Evolutionary conservation across 75 land plant species (phyloP).

Genomic region (Pinus albicaulis): DNA sequence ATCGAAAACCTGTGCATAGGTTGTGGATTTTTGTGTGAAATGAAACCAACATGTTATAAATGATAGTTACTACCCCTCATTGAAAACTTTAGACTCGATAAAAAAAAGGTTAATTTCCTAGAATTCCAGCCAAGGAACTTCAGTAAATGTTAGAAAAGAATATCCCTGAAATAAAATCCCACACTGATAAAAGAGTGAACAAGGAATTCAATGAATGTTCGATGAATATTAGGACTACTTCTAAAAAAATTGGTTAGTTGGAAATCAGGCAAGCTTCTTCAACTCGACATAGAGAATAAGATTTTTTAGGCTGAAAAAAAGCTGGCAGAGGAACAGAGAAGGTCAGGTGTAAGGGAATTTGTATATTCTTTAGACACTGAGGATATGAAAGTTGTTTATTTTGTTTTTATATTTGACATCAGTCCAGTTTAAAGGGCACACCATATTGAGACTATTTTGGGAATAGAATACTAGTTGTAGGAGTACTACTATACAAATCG

Average conservation of each 20-base stretch:
- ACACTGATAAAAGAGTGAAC: too few species aligned
- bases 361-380: too few species aligned
- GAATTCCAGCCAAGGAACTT: constrained; percentile 57
- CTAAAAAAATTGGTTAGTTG: too few species aligned
- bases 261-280: constrained; percentile 91
- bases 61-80: too few species aligned
- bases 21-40: constrained; percentile 56
- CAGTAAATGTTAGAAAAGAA: constrained; percentile 57
- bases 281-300: constrained; percentile 92
- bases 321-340: constrained; percentile 84
- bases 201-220: too few species aligned
- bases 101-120: constrained; percentile 42
- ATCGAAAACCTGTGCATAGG: constrained; percentile 40
- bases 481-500: constrained; percentile 88
- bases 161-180: too few species aligned
- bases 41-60: constrained; percentile 64
- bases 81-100: constrained; percentile 67
- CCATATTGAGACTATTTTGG: constrained; percentile 85
- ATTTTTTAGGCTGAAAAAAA: constrained; percentile 76
- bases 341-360: constrained; percentile 61
- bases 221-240: constrained; percentile 72
- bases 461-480: constrained; percentile 73
- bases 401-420: constrained; percentile 53
- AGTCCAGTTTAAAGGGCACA: constrained; percentile 88
- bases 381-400: constrained; percentile 52